phyloP scores from a whole-genome alignment of 2,329 filamentous ascomycete genomes.

The Trichoderma sp. region DNA sequence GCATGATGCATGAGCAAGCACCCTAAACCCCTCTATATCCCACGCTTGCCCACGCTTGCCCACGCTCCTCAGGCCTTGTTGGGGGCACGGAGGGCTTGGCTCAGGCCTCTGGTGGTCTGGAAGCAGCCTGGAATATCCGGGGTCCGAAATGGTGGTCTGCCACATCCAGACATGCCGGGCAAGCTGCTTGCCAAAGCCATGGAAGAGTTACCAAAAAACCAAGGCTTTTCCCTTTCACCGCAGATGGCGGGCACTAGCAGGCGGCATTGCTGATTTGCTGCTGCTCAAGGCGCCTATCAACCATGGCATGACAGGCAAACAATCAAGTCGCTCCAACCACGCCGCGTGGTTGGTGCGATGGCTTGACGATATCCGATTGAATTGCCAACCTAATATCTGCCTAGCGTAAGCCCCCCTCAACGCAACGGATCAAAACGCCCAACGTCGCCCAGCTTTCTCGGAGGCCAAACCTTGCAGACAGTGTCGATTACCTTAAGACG shows the following conservation, averaged over 20 bases:
- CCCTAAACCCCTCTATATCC: constrained; percentile 17
- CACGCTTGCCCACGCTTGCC: constrained; percentile 17
- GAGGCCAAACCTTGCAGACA: background rate
- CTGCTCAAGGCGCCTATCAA: background rate
- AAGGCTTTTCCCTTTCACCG: background rate
- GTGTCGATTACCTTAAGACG: background rate
- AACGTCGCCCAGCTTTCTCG: background rate
- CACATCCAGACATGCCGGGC: constrained; percentile 6
- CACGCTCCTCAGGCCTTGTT: constrained; percentile 10
- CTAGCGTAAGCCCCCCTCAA: constrained; percentile 16
- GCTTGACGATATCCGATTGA: constrained; percentile 8
- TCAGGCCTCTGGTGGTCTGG: constrained; percentile 16
- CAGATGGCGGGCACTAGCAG: background rate
- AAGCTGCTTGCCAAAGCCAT: background rate
- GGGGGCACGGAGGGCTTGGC: constrained; percentile 16
- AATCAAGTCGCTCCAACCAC: background rate
- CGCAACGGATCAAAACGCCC: constrained; percentile 4
- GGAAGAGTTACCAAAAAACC: background rate
- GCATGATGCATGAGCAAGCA: constrained; percentile 18
- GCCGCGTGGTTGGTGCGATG: background rate
- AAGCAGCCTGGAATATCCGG: constrained; percentile 18
- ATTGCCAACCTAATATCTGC: constrained; percentile 2
- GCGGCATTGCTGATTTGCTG: background rate
- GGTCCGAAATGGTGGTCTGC: constrained; percentile 13
- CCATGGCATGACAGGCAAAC: background rate